Conservation (phyloP, 371 early-diverging fungal species). For the Chytridium lagenaria region DNA sequence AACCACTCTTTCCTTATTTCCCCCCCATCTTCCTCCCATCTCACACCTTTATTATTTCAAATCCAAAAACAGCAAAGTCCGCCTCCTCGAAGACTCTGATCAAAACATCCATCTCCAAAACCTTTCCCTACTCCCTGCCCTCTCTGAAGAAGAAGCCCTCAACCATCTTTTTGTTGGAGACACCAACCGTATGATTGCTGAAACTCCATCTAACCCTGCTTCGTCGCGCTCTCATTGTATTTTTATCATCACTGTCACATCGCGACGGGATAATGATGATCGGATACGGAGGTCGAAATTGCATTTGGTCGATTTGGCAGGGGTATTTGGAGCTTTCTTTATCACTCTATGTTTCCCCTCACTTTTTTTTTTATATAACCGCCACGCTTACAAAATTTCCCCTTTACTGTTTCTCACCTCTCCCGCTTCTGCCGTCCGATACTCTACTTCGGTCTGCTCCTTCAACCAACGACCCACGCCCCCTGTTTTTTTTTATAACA, state of each 20-base stretch:
- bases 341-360: conserved; percentile 1
- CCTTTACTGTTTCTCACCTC: background rate
- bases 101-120: conserved; percentile 63
- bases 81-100: conserved; percentile 60
- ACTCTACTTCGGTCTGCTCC: background rate
- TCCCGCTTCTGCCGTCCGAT: conserved; percentile 9
- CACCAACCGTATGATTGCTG: conserved; percentile 67
- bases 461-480: background rate
- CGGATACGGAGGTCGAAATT: conserved; percentile 59
- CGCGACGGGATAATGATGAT: conserved; percentile 46
- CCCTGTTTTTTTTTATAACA: background rate
- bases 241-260: conserved; percentile 60
- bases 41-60: no score
- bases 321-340: conserved; percentile 34
- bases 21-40: no score
- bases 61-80: conserved; percentile 51
- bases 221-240: conserved; percentile 71
- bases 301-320: conserved; percentile 77
- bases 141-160: conserved; percentile 61
- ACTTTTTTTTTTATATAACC: no score
- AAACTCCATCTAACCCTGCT: conserved; percentile 70
- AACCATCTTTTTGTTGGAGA: conserved; percentile 66
- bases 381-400: no score
- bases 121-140: conserved; percentile 53
- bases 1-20: no score